phyloP scores from a whole-genome alignment of 352 stramenopile genomes.

The Phytophthora cajani region DNA sequence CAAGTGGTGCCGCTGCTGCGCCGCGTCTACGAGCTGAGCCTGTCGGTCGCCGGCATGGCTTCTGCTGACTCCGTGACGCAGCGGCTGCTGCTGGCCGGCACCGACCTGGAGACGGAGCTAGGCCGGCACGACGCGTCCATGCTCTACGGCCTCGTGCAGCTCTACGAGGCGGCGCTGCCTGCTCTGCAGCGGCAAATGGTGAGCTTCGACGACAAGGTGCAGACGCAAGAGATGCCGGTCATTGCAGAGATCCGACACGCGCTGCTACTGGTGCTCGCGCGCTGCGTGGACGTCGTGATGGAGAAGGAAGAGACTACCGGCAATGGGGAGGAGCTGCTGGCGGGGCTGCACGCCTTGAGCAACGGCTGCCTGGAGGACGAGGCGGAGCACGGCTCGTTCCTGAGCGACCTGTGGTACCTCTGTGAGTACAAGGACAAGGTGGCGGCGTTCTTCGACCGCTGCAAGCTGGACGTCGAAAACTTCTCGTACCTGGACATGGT shows the following conservation, averaged over 20 bases:
- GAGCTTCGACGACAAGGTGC: slow-evolving; percentile 49
- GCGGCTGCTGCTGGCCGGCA: slow-evolving; percentile 44
- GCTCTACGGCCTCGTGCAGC: slow-evolving; percentile 54
- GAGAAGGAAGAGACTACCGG: slow-evolving; percentile 24
- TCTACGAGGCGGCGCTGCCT: slow-evolving; percentile 68
- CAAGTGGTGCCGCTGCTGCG: slow-evolving; percentile 55
- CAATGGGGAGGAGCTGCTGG: slow-evolving; percentile 56
- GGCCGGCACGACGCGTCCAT: slow-evolving; percentile 41
- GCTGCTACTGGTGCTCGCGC: slow-evolving; percentile 45
- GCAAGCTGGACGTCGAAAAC: slow-evolving; percentile 62
- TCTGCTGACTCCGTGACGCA: slow-evolving; percentile 22
- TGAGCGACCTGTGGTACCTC: slow-evolving; percentile 79
- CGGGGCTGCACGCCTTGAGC: slow-evolving; percentile 67
- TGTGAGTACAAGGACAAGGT: slow-evolving; percentile 73
- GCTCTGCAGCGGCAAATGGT: slow-evolving; percentile 50
- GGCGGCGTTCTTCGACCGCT: slow-evolving; percentile 53
- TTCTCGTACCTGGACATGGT: slow-evolving; percentile 81
- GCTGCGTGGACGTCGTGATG: slow-evolving; percentile 48
- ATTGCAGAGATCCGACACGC: slow-evolving; percentile 56
- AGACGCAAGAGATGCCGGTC: slow-evolving; percentile 35
- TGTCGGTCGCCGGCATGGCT: slow-evolving; percentile 44
- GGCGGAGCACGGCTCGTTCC: slow-evolving; percentile 65
- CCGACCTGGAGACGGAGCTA: slow-evolving; percentile 37
- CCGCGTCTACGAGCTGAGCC: slow-evolving; percentile 49
- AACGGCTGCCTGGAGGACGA: slow-evolving; percentile 59